phyloP scores from a whole-genome alignment of 78 protist species.

The Mantamonas sphyraenae region DNA sequence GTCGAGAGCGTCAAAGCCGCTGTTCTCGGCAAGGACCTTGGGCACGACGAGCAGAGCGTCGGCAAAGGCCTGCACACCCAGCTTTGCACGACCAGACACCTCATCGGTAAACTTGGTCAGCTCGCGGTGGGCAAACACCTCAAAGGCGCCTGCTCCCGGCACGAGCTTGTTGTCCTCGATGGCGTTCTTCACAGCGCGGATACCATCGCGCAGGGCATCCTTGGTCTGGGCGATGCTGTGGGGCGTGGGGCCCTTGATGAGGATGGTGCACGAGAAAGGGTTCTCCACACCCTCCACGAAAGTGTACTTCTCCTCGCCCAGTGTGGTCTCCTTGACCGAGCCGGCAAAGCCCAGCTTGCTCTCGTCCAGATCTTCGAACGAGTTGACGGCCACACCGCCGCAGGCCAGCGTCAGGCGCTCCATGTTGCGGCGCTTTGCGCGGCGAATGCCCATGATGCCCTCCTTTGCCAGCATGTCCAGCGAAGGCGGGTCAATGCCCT shows the following conservation, averaged over 20 bases:
- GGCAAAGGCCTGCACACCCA: conserved; percentile 94
- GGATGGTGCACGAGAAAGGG: conserved; percentile 92
- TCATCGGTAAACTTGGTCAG: conserved; percentile 46
- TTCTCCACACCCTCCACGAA: conserved; percentile 93
- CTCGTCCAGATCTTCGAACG: conserved; percentile 79
- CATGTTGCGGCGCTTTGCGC: conserved; percentile 98
- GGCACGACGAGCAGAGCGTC: conserved; percentile 95
- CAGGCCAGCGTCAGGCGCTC: conserved; percentile 93
- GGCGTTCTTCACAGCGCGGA: conserved; percentile 96
- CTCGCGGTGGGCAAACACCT: conserved; percentile 58
- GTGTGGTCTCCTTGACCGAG: conserved; percentile 61
- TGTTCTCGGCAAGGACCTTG: conserved; percentile 90
- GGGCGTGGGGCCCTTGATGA: conserved; percentile 93
- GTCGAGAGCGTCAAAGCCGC: conserved; percentile 91
- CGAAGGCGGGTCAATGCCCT: conserved; percentile 98
- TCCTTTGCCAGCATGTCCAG: conserved; percentile 92
- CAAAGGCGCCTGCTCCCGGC: conserved; percentile 98
- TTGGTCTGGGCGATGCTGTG: conserved; percentile 94
- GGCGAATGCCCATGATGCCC: conserved; percentile 91
- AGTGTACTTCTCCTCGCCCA: conserved; percentile 98
- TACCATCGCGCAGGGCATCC: conserved; percentile 99
- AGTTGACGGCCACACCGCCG: conserved; percentile 96
- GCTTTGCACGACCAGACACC: conserved; percentile 38
- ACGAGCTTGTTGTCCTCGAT: conserved; percentile 80
- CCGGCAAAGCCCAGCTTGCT: conserved; percentile 91